Evolutionary conservation across 306 rosid genomes (phyloP).

Genomic region (Citrullus amarus): DNA sequence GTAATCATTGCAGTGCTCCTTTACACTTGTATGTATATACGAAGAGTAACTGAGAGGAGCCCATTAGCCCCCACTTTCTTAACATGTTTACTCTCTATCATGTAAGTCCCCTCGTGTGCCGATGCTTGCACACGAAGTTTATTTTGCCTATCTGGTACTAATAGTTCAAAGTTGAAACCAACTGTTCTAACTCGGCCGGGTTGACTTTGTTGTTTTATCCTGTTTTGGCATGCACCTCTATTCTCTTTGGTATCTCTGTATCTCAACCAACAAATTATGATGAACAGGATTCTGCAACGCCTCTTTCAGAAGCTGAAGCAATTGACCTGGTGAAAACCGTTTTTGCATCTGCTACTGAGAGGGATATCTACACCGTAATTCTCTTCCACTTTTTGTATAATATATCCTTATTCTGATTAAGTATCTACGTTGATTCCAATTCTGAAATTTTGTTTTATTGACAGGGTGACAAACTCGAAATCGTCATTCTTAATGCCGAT

Average conservation of each 20-base stretch:
- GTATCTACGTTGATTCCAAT: not conserved
- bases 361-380: slow-evolving; percentile 91
- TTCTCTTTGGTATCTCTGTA: not conserved
- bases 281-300: slow-evolving; percentile 82
- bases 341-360: slow-evolving; percentile 89
- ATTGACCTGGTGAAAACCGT: slow-evolving; percentile 76
- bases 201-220: not conserved
- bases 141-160: not conserved
- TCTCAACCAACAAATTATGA: not conserved
- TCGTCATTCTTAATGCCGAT: slow-evolving; percentile 48
- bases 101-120: not conserved
- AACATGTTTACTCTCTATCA: not conserved
- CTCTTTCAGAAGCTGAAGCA: slow-evolving; percentile 80
- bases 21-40: not conserved
- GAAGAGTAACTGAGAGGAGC: not conserved
- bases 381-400: not conserved
- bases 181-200: not conserved
- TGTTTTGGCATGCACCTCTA: not conserved
- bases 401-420: not conserved
- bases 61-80: not conserved
- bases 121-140: not conserved
- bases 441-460: slow-evolving; percentile 8
- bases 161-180: not conserved
- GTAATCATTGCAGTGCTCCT: not conserved
- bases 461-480: slow-evolving; percentile 81